Evolutionary conservation across 179 eudicot genomes (phyloP), one percentile per base, ranked within the genome.

Genomic region (Actinidia polygama): DNA sequence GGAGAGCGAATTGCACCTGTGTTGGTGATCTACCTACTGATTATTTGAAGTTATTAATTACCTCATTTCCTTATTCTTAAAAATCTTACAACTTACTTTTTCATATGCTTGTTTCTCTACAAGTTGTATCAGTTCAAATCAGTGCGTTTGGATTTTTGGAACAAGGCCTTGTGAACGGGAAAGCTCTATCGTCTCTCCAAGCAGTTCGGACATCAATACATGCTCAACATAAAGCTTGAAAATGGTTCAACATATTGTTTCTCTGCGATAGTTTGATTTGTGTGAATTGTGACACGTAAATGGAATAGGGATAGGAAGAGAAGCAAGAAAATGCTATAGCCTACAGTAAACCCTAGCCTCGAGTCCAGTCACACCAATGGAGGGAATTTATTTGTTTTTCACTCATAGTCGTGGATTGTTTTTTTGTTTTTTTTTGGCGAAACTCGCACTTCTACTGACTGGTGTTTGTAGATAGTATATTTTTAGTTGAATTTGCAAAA

Each of bases 91-190:
- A 64, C 5, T 73, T 68, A 1, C 67, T 8, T 69, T 79, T 51
- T 64, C 23, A 14, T 73, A 36, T 68, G 68, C 62, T 57, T 80
- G 44, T 70, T 19, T 46, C 24, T 54, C 10, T 19, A n/a, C 44
- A 91, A 95, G 98, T 40, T n/a, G 61, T 95, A 93, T 82, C 88
- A 86, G 84, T 95, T 93, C 88, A 94, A 87, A 77, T 90, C 97
- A 36, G 87, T 94, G 47, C 94, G 99, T 16, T 92, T 90, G 74
- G 99, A 95, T 94, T 94, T 86, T 72, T 89, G 77, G 94, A 95
- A 63, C 99, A 93, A 89, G 72, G 92, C 79, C 88, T 93, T 70
- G 97, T 95, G 88, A 95, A 95, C 82, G 98, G 98, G 78, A 94
- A 87, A 81, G 72, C 94, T 68, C 55, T 94, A 49, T 66, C 93